Percentiles rank a stretch among this genome's conserved stretches.
phyloP scores from a whole-genome alignment of 768 basidiomycete genomes.

The Naganishia vishniacii region DNA sequence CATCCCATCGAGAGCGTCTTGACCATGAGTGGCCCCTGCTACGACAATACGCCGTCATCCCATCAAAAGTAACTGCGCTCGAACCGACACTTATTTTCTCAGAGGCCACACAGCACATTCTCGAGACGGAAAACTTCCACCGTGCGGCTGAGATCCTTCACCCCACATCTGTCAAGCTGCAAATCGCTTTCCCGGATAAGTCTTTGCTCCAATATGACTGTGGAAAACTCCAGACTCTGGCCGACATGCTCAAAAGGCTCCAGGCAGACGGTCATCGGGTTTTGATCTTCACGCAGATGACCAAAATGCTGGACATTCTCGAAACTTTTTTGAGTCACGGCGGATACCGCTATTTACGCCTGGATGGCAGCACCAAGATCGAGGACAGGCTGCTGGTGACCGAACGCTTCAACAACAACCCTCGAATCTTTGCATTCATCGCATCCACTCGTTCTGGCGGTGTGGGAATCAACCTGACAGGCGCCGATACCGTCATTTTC shows the following conservation, averaged over 20 bases:
- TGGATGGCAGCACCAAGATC: constrained; percentile 91
- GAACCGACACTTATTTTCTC: not conserved
- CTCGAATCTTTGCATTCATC: constrained; percentile 51
- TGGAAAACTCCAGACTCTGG: constrained; percentile 83
- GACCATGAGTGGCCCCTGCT: not conserved
- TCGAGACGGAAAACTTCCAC: constrained; percentile 34
- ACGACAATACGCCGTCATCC: not conserved
- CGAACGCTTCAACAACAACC: constrained; percentile 52
- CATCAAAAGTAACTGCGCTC: not conserved
- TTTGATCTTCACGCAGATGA: constrained; percentile 97
- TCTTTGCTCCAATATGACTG: constrained; percentile 90
- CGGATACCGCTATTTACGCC: constrained; percentile 84
- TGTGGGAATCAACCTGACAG: constrained; percentile 81
- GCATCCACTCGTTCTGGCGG: constrained; percentile 52
- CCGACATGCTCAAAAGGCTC: constrained; percentile 70
- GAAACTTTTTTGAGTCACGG: constrained; percentile 89
- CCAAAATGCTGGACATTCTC: constrained; percentile 82
- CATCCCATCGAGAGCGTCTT: not conserved
- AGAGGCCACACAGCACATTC: constrained; percentile 12
- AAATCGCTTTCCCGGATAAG: constrained; percentile 87
- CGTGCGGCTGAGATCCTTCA: constrained; percentile 68
- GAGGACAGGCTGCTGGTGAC: constrained; percentile 65
- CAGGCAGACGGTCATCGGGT: constrained; percentile 83
- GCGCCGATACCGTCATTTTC: constrained; percentile 52
- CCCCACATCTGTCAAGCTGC: constrained; percentile 68